phyloP scores from a whole-genome alignment of 2,329 filamentous ascomycete genomes.

The Metarhizium guizhouense region DNA sequence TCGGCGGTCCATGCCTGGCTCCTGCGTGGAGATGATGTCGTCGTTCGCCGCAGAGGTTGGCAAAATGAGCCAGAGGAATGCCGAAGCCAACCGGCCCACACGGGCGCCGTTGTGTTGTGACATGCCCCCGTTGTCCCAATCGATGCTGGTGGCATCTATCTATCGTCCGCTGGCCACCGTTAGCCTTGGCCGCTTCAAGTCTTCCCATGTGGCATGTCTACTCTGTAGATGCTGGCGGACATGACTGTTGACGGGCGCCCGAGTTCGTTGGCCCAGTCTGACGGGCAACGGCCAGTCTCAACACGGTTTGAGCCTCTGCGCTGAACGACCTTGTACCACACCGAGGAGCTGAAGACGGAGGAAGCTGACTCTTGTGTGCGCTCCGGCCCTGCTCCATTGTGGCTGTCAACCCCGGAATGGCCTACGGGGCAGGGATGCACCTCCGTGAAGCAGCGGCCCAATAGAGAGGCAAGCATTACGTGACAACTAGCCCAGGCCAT shows the following conservation, averaged over 20 bases:
- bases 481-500: neutral
- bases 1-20: neutral
- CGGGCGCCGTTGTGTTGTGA: neutral
- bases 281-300: no score
- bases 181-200: no score
- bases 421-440: neutral
- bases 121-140: neutral
- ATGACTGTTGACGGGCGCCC: no score
- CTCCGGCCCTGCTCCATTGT: slow-evolving; percentile 2
- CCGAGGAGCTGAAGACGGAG: no score
- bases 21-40: neutral
- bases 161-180: no score
- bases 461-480: slow-evolving; percentile 8
- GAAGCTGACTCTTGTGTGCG: neutral
- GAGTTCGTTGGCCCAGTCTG: no score
- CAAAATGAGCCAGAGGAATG: neutral
- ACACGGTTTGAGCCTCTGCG: no score
- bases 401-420: slow-evolving; percentile 3
- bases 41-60: neutral
- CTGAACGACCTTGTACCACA: no score
- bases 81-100: slow-evolving; percentile 7
- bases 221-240: no score
- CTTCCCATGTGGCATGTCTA: no score
- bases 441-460: slow-evolving; percentile 6
- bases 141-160: neutral